Evolutionary conservation across 139 green algal genomes (phyloP), one percentile per base, ranked within the genome.

Genomic region (Klebsormidium nitens): DNA sequence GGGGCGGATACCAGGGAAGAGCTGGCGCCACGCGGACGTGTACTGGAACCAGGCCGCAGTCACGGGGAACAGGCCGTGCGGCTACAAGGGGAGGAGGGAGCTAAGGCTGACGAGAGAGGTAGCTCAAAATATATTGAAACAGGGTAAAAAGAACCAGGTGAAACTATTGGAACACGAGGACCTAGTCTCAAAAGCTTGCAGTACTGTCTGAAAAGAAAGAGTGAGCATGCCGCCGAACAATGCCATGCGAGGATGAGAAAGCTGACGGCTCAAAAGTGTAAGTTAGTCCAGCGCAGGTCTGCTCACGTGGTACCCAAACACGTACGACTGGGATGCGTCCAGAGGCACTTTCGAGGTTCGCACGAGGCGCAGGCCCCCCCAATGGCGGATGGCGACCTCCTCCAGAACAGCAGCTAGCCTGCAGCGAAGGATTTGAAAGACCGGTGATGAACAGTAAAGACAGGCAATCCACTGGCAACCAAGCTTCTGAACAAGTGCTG

Each of bases 51-150:
- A 72, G 52, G 69, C 59, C 29, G 55, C 39, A 2, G 71, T 75
- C 26, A 64, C 46, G 11, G 75, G 75, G 44, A 69, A 71, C 28
- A 82, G 75, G 23, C 69, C 79, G 72, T 85, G 79, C 34, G 79
- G 79, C 57, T 85, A 77, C 38, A 64, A 79, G 11, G n/a, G n/a
- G n/a, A n/a, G n/a, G n/a, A n/a, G n/a, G n/a, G n/a, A n/a, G n/a
- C n/a, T n/a, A n/a, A n/a, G n/a, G n/a, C n/a, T n/a, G n/a, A n/a
- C n/a, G n/a, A n/a, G n/a, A n/a, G n/a, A n/a, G n/a, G n/a, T n/a
- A n/a, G n/a, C n/a, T n/a, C n/a, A n/a, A n/a, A n/a, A n/a, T n/a
- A n/a, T n/a, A n/a, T n/a, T n/a, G n/a, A n/a, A n/a, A n/a, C n/a
- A n/a, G n/a, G n/a, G n/a, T n/a, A n/a, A n/a, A n/a, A n/a, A n/a